Evolutionary conservation across 2,329 filamentous ascomycete species (phyloP).

Genomic region (Diaporthe vexans): DNA sequence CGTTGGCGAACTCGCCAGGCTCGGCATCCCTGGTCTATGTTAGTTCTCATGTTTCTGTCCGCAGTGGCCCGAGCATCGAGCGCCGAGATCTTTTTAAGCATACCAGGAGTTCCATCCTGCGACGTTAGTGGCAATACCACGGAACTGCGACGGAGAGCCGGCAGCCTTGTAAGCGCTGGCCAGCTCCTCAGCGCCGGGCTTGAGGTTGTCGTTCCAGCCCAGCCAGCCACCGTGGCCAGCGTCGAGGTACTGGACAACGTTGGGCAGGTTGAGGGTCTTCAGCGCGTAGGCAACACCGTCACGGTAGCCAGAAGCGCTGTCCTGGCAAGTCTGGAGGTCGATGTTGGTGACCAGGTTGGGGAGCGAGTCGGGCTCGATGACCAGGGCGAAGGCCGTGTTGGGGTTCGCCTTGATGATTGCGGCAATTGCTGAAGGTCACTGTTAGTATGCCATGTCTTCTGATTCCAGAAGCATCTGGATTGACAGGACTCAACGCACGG

Average conservation of each 20-base stretch:
- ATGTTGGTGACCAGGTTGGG: conserved; percentile 53
- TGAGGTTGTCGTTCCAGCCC: conserved; percentile 71
- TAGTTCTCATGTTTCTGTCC: conserved; percentile 29
- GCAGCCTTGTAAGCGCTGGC: conserved; percentile 55
- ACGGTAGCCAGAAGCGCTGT: conserved; percentile 47
- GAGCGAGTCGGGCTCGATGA: conserved; percentile 52
- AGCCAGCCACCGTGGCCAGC: conserved; percentile 76
- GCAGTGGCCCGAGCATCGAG: background rate
- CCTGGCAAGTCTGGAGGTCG: conserved; percentile 48
- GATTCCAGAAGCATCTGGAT: background rate
- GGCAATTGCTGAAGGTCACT: conserved; percentile 42
- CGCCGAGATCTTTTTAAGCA: conserved; percentile 24
- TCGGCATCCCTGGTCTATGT: conserved; percentile 44
- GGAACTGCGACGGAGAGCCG: conserved; percentile 55
- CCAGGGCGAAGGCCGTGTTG: conserved; percentile 24
- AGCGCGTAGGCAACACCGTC: conserved; percentile 44
- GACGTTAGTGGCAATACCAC: conserved; percentile 56
- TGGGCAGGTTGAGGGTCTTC: conserved; percentile 67
- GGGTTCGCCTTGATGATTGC: conserved; percentile 33
- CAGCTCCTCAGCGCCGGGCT: conserved; percentile 55
- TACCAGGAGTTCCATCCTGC: conserved; percentile 58
- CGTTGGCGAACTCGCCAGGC: conserved; percentile 57
- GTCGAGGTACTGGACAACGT: conserved; percentile 75
- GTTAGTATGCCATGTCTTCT: background rate
- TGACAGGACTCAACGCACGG: background rate